A percentile compares a stretch with the other conserved stretches of the same genome.
These are phyloP conservation scores for Allantophomopsis cytisporea DNA, from an alignment of 2,329 filamentous ascomycete genomes.

Conservation along the genomic window DNA sequence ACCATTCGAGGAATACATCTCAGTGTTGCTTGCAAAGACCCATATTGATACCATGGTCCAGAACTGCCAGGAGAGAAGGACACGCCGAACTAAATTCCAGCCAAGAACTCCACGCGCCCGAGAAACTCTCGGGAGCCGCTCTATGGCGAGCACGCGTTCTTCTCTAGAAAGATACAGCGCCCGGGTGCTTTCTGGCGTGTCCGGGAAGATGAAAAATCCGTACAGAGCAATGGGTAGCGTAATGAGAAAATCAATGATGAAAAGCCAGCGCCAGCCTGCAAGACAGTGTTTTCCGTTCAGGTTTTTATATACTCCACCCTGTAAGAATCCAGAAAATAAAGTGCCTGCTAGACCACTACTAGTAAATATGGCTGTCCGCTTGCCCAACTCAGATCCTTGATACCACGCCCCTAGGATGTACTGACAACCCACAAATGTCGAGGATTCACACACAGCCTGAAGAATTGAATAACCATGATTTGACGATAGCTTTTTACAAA, in stretches of 20 bases:
- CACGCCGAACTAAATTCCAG: constrained; percentile 34
- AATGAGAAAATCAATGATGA: constrained; percentile 38
- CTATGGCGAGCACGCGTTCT: constrained; percentile 27
- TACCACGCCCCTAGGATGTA: constrained; percentile 51
- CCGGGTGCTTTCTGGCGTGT: constrained; percentile 25
- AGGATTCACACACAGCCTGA: constrained; percentile 40
- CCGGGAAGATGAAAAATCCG: constrained; percentile 31
- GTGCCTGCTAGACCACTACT: constrained; percentile 44
- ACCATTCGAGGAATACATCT: constrained; percentile 53
- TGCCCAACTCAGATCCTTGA: constrained; percentile 44
- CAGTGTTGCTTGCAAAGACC: constrained; percentile 58
- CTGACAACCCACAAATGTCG: constrained; percentile 42
- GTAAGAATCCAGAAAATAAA: constrained; percentile 49
- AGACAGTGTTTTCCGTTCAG: constrained; percentile 28
- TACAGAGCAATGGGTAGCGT: constrained; percentile 41
- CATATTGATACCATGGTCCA: constrained; percentile 54
- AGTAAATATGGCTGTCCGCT: constrained; percentile 46
- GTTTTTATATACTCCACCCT: constrained; percentile 24
- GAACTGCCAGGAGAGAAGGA: constrained; percentile 47
- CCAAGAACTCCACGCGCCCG: constrained; percentile 29
- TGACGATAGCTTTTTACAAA: constrained; percentile 32
- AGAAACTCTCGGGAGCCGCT: constrained; percentile 26
- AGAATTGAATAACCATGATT: constrained; percentile 47
- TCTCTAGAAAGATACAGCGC: constrained; percentile 25
- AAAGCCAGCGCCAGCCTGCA: constrained; percentile 37